Evolutionary conservation across 2,329 filamentous ascomycete genomes (phyloP).

Genomic region (Coniosporium tulheliwenetii): DNA sequence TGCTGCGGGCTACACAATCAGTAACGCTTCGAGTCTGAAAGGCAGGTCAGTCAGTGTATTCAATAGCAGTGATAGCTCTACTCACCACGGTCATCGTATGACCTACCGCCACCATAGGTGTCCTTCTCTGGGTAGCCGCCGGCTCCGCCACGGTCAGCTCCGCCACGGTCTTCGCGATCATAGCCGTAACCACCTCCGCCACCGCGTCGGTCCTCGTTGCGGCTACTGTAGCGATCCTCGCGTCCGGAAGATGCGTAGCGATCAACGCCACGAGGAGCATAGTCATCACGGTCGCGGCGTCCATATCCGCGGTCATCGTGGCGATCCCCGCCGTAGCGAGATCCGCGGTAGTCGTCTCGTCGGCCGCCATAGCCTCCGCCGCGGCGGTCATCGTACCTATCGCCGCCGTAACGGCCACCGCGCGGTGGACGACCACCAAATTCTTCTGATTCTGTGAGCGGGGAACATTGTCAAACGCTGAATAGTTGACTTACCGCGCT

Average conservation of each 20-base stretch:
- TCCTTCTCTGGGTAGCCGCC: too few relatives aligned
- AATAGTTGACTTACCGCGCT: slow-evolving; percentile 53
- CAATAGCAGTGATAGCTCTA: neutral
- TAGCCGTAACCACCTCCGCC: slow-evolving; percentile 26
- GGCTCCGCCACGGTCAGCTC: too few relatives aligned
- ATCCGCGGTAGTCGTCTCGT: slow-evolving; percentile 20
- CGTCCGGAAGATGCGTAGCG: slow-evolving; percentile 27
- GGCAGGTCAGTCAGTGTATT: too few relatives aligned
- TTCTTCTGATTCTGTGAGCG: slow-evolving; percentile 18
- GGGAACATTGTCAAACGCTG: slow-evolving; percentile 3
- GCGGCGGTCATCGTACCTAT: slow-evolving; percentile 27
- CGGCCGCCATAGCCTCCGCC: slow-evolving; percentile 8
- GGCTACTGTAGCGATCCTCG: slow-evolving; percentile 26
- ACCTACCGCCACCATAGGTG: slow-evolving; percentile 4
- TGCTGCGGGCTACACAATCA: too few relatives aligned
- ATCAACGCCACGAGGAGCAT: slow-evolving; percentile 30
- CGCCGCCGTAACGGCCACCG: slow-evolving; percentile 30
- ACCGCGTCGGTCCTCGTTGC: slow-evolving; percentile 24
- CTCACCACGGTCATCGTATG: slow-evolving; percentile 1
- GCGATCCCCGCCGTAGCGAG: slow-evolving; percentile 34
- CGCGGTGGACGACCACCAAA: slow-evolving; percentile 29
- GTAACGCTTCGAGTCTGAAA: too few relatives aligned
- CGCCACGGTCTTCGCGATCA: slow-evolving; percentile 25
- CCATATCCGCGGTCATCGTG: slow-evolving; percentile 50
- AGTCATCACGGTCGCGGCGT: slow-evolving; percentile 39